Base-by-base conservation (phyloP, 108 stramenopile genomes). In the Nitzschia palea region DNA sequence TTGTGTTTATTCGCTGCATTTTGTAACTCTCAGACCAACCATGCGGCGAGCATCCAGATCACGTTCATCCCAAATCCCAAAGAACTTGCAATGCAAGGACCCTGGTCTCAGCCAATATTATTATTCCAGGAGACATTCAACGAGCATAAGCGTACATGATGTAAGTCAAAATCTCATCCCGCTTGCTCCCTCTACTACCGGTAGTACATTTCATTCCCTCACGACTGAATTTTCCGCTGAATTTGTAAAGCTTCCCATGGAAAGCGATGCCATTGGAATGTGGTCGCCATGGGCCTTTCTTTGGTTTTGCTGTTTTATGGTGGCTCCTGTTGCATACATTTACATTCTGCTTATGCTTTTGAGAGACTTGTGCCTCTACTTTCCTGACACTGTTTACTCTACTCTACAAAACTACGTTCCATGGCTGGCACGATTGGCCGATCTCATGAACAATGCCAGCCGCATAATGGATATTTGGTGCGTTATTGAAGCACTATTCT, bases 401-500 rank as follows among this genome's bases (percentile, higher is more conserved):
- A 74, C 79, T 29, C 73, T 94, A 32, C 70, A 82, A 53, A 28
- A 44, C 1, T 88, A 90, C 57, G 54, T 86, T 10, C 83, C 87
- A 0, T 37, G 65, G 28, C 53, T 88, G 28, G 83, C 81, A 26
- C 78, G 60, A 58, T 48, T 87, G 29, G 83, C 86, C 0, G 52
- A 55, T 20, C 62, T 57, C 12, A 87, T 86, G 82, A 65, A 76
- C 34, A 45, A 36, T 60, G 65, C 79, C 18, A 84, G 80, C 28
- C 57, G 77, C 1, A n/a, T 71, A 2, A 78, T 94, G 23, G 89
- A 92, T 67, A 50, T 79, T 0, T 92, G 90, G 94, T 88, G 86
- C 64, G 59, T 86, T 22, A 70, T 95, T 36, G 94, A 95, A 61
- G 91, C 84, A 1, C 27, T 89, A 15, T 95, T 92, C 70, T 95